Evolutionary conservation across 495 filamentous ascomycete genomes (phyloP).

Genomic region (Lepidopterella palustris): DNA sequence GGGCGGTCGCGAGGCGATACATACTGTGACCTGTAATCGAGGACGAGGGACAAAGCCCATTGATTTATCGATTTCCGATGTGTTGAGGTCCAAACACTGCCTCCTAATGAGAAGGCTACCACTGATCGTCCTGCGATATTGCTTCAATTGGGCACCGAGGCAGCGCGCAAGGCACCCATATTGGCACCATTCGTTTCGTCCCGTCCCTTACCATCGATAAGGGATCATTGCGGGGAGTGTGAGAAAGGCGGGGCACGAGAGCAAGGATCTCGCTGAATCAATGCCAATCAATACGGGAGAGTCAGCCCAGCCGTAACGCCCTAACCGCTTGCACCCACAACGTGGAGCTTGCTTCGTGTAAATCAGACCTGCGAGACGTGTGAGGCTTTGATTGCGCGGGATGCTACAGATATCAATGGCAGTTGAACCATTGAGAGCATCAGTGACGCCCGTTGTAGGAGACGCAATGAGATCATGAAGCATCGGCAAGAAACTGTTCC

Average conservation of each 20-base stretch:
- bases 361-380: slow-evolving; percentile 6
- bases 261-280: background rate
- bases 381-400: slow-evolving; percentile 16
- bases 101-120: background rate
- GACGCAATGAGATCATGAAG: background rate
- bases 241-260: background rate
- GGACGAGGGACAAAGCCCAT: background rate
- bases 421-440: background rate
- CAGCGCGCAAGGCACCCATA: background rate
- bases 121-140: background rate
- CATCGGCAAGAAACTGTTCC: background rate
- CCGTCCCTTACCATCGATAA: background rate
- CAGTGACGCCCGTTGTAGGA: background rate
- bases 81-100: background rate
- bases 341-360: background rate
- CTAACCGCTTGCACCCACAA: background rate
- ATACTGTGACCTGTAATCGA: background rate
- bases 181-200: background rate
- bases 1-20: background rate
- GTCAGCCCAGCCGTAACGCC: background rate
- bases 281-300: background rate
- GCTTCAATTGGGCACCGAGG: background rate
- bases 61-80: background rate
- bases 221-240: background rate
- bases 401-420: background rate